A percentile compares a stretch with the other conserved stretches of the same genome.
Evolutionary conservation across 1,284 basidiomycete genomes (phyloP).

Genomic region (Thelephora terrestris): DNA sequence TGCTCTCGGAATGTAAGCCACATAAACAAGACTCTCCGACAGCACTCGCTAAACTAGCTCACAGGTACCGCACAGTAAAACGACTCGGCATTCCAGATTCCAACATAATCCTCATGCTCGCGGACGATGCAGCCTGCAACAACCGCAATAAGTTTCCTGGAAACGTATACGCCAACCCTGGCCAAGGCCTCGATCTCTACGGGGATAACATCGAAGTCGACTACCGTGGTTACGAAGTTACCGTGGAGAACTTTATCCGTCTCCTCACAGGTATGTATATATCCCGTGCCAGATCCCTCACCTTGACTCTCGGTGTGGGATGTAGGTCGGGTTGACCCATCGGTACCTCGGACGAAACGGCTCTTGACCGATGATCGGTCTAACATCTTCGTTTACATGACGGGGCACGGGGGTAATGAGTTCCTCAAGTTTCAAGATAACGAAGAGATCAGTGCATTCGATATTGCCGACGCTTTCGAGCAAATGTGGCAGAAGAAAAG

Average conservation of each 20-base stretch:
- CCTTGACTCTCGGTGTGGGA: neutral
- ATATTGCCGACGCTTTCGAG: constrained; percentile 93
- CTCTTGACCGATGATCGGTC: constrained; percentile 86
- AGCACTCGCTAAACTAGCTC: neutral
- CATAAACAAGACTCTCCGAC: neutral
- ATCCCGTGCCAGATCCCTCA: neutral
- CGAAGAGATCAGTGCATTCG: constrained; percentile 94
- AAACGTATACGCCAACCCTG: constrained; percentile 80
- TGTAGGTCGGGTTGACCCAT: constrained; percentile 61
- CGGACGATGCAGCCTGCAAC: constrained; percentile 95
- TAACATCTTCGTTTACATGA: constrained; percentile 97
- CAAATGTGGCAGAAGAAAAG: constrained; percentile 97
- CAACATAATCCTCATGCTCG: constrained; percentile 98
- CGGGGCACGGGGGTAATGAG: constrained; percentile 95
- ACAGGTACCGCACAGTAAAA: constrained; percentile 95
- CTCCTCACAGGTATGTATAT: constrained; percentile 68
- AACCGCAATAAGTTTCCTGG: constrained; percentile 87
- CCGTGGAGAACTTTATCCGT: constrained; percentile 91
- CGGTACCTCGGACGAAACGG: constrained; percentile 84
- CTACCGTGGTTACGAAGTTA: constrained; percentile 96
- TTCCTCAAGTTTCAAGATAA: constrained; percentile 99
- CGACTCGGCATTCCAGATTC: constrained; percentile 96
- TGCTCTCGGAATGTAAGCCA: constrained; percentile 81
- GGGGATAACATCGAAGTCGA: constrained; percentile 97
- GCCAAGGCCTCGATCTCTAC: constrained; percentile 80